A percentile compares a stretch with the other conserved stretches of the same genome.
Conservation (phyloP, 1,284 basidiomycete genomes). For the Waitea zeae region DNA sequence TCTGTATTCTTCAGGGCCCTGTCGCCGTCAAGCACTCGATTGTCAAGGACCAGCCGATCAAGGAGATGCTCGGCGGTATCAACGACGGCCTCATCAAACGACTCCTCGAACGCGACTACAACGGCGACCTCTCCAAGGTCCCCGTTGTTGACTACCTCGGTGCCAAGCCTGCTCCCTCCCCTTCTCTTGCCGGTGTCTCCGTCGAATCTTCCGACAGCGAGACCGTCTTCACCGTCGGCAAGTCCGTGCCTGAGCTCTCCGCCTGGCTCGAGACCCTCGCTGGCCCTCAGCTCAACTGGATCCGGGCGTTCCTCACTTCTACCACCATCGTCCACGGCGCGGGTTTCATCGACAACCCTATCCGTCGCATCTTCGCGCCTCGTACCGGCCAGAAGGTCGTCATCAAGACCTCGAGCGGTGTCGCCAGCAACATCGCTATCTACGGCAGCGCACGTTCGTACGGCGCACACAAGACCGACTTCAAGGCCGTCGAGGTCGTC, state of each 20-base stretch:
- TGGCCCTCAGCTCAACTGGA: slow-evolving; percentile 71
- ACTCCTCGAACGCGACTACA: slow-evolving; percentile 72
- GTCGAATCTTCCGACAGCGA: slow-evolving; percentile 30
- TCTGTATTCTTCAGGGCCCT: slow-evolving; percentile 95
- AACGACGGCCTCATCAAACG: slow-evolving; percentile 63
- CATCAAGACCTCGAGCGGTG: slow-evolving; percentile 27
- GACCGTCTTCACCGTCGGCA: slow-evolving; percentile 40
- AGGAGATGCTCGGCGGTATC: slow-evolving; percentile 81
- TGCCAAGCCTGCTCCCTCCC: slow-evolving; percentile 21
- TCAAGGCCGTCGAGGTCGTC: slow-evolving; percentile 73
- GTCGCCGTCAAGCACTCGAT: slow-evolving; percentile 83
- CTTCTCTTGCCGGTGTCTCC: slow-evolving; percentile 21
- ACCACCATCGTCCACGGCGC: slow-evolving; percentile 74
- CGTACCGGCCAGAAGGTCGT: slow-evolving; percentile 66
- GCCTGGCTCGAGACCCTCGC: slow-evolving; percentile 81
- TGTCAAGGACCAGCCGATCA: slow-evolving; percentile 86
- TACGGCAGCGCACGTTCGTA: slow-evolving; percentile 73
- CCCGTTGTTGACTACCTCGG: slow-evolving; percentile 84
- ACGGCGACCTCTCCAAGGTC: slow-evolving; percentile 61
- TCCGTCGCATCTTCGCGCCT: slow-evolving; percentile 76
- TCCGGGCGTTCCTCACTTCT: slow-evolving; percentile 73
- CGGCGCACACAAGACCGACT: slow-evolving; percentile 53
- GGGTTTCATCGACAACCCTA: slow-evolving; percentile 78
- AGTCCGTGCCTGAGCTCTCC: slow-evolving; percentile 35
- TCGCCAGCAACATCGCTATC: slow-evolving; percentile 39